Evolutionary conservation across 2,329 filamentous ascomycete species (phyloP), one percentile per base, ranked within the genome.

Genomic region (Aspergillus sp.): DNA sequence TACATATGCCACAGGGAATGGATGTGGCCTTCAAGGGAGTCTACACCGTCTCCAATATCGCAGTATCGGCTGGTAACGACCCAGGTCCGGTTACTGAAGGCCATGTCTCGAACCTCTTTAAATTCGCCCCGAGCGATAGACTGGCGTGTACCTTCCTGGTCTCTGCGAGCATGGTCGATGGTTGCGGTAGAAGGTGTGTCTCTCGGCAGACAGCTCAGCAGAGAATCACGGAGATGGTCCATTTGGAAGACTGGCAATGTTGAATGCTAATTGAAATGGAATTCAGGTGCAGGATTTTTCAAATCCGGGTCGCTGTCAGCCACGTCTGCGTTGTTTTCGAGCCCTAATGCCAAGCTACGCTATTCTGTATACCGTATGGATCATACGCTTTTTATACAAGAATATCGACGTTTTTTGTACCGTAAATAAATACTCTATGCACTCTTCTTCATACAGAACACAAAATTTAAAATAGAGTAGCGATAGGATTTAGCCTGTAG

Each of bases 1-100:
- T 67, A 68, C 11, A 64, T 59, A 40, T 67, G 59, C 66, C 65
- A 68, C 1, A 67, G 25, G 19, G 52, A 56, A 60, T 65, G 66
- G 5, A 66, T 21, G 33, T 63, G 31, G 1, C 9, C 7, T 21
- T 64, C 63, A 11, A 66, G 54, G 9, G 57, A 59, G 19, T 66
- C 64, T 0, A 64, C 62, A 1, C 60, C 54, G 39, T 66, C 60
- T 52, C 63, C 61, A 21, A 61, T 15, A 8, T 55, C 25, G 56
- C 63, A 66, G 59, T 63, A 66, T 33, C 61, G 43, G 27, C n/a
- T 12, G 15, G 33, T 61, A 17, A 56, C 21, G 23, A 56, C 5
- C 58, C 57, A 65, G 7, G 59, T 59, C n/a, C 63, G 51, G 50
- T 65, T 64, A 25, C 14, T 55, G 21, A 21, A 21, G 11, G 61